Percentiles rank a stretch among this genome's conserved stretches.
Evolutionary conservation across 2,329 filamentous ascomycete genomes (phyloP).

Genomic region (Byssoonygena ceratinophila): DNA sequence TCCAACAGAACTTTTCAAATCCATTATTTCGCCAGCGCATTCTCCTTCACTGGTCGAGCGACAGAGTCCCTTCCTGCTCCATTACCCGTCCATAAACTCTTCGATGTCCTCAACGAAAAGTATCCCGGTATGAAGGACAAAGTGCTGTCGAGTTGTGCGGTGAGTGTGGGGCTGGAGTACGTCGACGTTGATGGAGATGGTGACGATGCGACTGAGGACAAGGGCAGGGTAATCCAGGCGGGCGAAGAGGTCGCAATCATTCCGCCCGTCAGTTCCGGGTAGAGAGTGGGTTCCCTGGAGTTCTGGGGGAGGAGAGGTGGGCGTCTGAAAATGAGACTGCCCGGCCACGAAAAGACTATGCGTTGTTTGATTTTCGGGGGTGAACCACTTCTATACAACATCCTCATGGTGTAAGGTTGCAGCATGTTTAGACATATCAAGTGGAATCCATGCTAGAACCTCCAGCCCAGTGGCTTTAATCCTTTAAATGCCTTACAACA

Average conservation of each 20-base stretch:
- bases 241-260: slow-evolving; percentile 40
- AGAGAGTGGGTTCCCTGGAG: neutral
- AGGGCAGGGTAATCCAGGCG: slow-evolving; percentile 24
- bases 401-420: neutral
- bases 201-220: slow-evolving; percentile 17
- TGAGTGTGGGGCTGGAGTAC: slow-evolving; percentile 37
- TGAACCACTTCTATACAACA: neutral
- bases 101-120: slow-evolving; percentile 29
- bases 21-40: slow-evolving; percentile 39
- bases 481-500: neutral
- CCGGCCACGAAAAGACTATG: no score
- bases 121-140: slow-evolving; percentile 35
- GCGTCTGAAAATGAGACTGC: no score
- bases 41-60: slow-evolving; percentile 32
- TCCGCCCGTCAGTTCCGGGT: slow-evolving; percentile 41
- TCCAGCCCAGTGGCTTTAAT: neutral
- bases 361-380: neutral
- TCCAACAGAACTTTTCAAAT: slow-evolving; percentile 30
- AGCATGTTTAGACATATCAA: neutral
- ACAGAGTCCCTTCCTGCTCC: slow-evolving; percentile 35
- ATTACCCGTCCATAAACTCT: slow-evolving; percentile 30
- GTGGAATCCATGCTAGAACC: neutral
- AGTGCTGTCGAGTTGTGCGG: slow-evolving; percentile 32
- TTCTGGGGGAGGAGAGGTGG: no score
- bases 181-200: slow-evolving; percentile 26